These are phyloP conservation scores for Chimonanthus salicifolius DNA, from an alignment of 164 flowering plant species.

Conservation along the genomic window DNA sequence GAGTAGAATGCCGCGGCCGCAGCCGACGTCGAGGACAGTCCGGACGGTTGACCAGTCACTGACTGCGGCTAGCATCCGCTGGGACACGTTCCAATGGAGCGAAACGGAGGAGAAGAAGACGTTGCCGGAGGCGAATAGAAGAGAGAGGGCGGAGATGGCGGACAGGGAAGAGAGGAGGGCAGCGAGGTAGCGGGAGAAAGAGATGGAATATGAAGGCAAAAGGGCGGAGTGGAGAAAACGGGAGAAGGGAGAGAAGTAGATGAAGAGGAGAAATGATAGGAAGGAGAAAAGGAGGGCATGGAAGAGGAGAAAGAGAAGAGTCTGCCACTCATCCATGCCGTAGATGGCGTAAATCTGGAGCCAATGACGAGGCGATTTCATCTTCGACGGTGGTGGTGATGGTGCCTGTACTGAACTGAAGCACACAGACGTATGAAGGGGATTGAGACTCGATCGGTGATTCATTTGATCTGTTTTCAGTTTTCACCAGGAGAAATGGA, in stretches of 20 bases:
- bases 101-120: slow-evolving; percentile 71
- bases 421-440: neutral
- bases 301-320: too few species aligned
- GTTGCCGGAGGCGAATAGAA: slow-evolving; percentile 75
- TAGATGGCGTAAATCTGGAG: slow-evolving; percentile 87
- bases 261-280: too few species aligned
- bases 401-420: neutral
- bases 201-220: too few species aligned
- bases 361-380: slow-evolving; percentile 55
- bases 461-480: neutral
- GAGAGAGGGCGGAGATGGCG: slow-evolving; percentile 26
- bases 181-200: slow-evolving; percentile 18
- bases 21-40: slow-evolving; percentile 82
- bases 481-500: too few species aligned
- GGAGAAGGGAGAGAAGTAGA: too few species aligned
- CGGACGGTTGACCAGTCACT: slow-evolving; percentile 79
- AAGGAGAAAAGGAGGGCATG: too few species aligned
- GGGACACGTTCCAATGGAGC: slow-evolving; percentile 81
- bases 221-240: too few species aligned
- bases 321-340: slow-evolving; percentile 84
- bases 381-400: slow-evolving; percentile 16
- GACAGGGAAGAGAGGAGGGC: slow-evolving; percentile 9
- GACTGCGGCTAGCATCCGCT: slow-evolving; percentile 62
- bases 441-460: slow-evolving; percentile 2
- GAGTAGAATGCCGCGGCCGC: slow-evolving; percentile 84